A percentile compares a stretch with the other conserved stretches of the same genome.
Evolutionary conservation across 2,329 filamentous ascomycete genomes (phyloP).

Genomic region (Aspergillus spinulosporus): DNA sequence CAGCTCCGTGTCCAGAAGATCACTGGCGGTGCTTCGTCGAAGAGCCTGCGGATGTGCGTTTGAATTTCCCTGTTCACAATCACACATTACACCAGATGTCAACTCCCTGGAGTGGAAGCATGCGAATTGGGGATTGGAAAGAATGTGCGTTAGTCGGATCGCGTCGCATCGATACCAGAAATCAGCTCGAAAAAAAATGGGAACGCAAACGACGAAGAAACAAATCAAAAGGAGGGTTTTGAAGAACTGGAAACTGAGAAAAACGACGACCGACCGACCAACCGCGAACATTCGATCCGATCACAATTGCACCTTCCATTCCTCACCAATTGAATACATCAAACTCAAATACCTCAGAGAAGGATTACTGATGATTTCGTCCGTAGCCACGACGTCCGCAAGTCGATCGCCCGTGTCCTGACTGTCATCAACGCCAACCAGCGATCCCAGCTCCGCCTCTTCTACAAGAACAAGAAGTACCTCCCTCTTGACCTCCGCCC

Average conservation of each 20-base stretch:
- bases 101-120: background rate
- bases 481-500: slow-evolving; percentile 94
- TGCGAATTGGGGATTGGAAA: background rate
- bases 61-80: slow-evolving; percentile 20
- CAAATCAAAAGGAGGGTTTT: slow-evolving; percentile 5
- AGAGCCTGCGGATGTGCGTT: slow-evolving; percentile 95
- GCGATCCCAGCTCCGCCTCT: slow-evolving; percentile 93
- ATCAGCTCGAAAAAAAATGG: background rate
- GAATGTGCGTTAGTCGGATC: slow-evolving; percentile 6
- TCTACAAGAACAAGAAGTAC: slow-evolving; percentile 99
- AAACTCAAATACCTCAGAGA: background rate
- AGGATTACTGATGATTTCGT: slow-evolving; percentile 30
- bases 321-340: background rate
- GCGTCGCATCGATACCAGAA: background rate
- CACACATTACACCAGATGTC: slow-evolving; percentile 3
- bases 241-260: background rate
- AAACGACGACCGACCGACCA: background rate
- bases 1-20: slow-evolving; percentile 99
- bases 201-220: background rate
- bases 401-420: slow-evolving; percentile 97
- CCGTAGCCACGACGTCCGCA: slow-evolving; percentile 92
- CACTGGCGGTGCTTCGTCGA: slow-evolving; percentile 83
- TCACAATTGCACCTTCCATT: slow-evolving; percentile 7
- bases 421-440: slow-evolving; percentile 99
- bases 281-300: slow-evolving; percentile 9